Conservation (phyloP, 1,284 basidiomycete genomes). For the Puccinia novopanici region DNA sequence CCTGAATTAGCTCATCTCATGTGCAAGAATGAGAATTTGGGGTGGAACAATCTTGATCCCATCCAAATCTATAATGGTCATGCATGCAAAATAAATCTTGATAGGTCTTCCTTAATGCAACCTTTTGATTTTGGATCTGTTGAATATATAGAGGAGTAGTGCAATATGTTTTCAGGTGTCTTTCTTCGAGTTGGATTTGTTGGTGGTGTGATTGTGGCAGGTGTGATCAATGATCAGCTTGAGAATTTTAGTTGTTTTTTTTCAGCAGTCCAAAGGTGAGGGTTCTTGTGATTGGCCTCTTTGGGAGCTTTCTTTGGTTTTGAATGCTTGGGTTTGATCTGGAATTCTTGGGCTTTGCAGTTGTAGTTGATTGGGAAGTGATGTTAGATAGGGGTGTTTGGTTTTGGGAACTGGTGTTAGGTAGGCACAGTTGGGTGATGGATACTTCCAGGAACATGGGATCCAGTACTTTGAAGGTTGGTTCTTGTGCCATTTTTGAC, state of each 20-base stretch:
- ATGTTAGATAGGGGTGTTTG: no score
- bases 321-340: no score
- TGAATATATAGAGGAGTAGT: neutral
- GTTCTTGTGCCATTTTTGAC: no score
- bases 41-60: neutral
- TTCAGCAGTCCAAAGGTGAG: neutral
- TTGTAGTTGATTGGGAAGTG: no score
- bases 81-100: neutral
- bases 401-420: no score
- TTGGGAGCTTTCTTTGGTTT: no score
- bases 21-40: no score
- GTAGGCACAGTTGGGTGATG: no score
- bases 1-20: no score
- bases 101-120: neutral
- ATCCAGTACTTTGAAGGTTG: no score
- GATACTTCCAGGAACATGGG: no score
- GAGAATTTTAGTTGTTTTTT: neutral
- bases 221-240: neutral
- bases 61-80: neutral
- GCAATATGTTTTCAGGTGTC: neutral
- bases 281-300: neutral
- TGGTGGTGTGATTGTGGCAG: neutral
- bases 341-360: no score
- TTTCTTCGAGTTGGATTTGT: neutral
- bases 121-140: neutral